A percentile compares a stretch with the other conserved stretches of the same genome.
These are phyloP conservation scores for Casuarina equisetifolia DNA, from an alignment of 306 rosid species.

Conservation along the genomic window DNA sequence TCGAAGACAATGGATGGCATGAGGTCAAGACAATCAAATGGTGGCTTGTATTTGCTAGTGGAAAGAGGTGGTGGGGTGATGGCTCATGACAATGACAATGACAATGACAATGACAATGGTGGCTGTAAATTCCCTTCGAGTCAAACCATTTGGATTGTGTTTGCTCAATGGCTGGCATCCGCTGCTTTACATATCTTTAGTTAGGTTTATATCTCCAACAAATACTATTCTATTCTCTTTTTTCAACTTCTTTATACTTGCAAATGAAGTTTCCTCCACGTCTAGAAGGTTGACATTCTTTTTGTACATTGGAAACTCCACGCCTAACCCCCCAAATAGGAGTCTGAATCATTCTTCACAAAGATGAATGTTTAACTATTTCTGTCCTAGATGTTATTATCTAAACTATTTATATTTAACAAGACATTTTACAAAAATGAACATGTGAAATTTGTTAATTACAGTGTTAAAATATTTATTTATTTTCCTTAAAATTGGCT, in stretches of 20 bases:
- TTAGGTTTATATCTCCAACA: neutral
- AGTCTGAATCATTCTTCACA: neutral
- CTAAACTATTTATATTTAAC: neutral
- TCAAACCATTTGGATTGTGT: constrained; percentile 42
- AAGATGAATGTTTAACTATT: too few relatives aligned
- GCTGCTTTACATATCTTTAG: neutral
- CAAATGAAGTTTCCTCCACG: constrained; percentile 25
- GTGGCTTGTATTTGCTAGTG: constrained; percentile 24
- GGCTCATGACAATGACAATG: constrained; percentile 34
- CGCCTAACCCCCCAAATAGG: neutral
- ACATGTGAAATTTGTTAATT: too few relatives aligned
- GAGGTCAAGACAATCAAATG: constrained; percentile 8
- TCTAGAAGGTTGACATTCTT: constrained; percentile 23
- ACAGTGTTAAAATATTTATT: too few relatives aligned
- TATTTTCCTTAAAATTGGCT: too few relatives aligned
- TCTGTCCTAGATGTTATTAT: too few relatives aligned
- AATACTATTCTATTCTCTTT: neutral
- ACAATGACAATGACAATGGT: constrained; percentile 34
- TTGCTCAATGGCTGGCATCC: constrained; percentile 37
- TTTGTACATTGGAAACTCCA: constrained; percentile 11
- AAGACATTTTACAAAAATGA: too few relatives aligned
- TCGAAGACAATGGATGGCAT: constrained; percentile 12
- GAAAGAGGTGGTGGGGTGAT: constrained; percentile 21
- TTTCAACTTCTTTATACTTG: neutral
- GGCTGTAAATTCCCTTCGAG: constrained; percentile 19